phyloP scores from a whole-genome alignment of 2,329 filamentous ascomycete genomes.

The Scytalidium sp. region DNA sequence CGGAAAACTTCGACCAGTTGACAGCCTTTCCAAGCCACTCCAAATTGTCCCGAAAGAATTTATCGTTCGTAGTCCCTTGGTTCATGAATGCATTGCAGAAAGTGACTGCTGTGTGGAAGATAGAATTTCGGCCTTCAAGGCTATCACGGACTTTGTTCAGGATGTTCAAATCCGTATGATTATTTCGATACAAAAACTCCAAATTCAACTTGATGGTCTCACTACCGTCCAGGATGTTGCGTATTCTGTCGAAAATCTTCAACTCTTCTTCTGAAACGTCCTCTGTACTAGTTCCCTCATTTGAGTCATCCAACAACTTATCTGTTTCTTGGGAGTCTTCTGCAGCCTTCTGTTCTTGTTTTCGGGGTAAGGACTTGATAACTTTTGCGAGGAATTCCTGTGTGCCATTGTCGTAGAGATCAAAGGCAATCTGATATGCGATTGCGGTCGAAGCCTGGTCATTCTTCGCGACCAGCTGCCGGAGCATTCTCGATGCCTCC shows the following conservation, averaged over 20 bases:
- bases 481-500: conserved; percentile 83
- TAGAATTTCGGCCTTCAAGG: conserved; percentile 92
- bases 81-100: conserved; percentile 99
- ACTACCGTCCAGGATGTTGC: conserved; percentile 75
- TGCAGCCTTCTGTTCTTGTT: conserved; percentile 35
- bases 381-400: conserved; percentile 95
- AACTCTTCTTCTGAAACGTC: conserved; percentile 46
- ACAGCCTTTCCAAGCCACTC: conserved; percentile 98
- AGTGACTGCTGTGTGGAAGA: conserved; percentile 96
- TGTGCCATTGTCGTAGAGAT: conserved; percentile 96
- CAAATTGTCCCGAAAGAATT: conserved; percentile 96
- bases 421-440: conserved; percentile 97
- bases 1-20: conserved; percentile 99
- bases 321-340: conserved; percentile 56
- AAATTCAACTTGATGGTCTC: conserved; percentile 94
- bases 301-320: conserved; percentile 52
- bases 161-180: conserved; percentile 87
- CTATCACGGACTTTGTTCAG: conserved; percentile 96
- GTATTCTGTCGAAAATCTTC: conserved; percentile 60
- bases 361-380: conserved; percentile 70
- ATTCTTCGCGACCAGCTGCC: conserved; percentile 73
- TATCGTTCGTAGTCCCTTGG: conserved; percentile 95
- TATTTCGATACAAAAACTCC: conserved; percentile 94
- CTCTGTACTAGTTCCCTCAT: conserved; percentile 32
- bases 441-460: conserved; percentile 77